phyloP scores from a whole-genome alignment of 345 rosid species.

The Adansonia digitata region DNA sequence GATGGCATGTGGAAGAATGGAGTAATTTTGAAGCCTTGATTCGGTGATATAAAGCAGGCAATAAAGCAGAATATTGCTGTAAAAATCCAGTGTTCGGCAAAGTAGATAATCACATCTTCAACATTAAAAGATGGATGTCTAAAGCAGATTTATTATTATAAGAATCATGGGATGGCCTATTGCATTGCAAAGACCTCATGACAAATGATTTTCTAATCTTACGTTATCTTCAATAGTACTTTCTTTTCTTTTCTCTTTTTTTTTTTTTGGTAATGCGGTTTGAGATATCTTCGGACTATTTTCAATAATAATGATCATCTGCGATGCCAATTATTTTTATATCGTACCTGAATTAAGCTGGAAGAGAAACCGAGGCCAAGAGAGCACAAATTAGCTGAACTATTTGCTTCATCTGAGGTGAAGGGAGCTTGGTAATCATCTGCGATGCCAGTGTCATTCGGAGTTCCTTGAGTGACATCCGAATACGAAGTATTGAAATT shows the following conservation, averaged over 20 bases:
- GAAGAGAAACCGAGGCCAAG: slow-evolving; percentile 40
- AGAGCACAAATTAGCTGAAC: slow-evolving; percentile 28
- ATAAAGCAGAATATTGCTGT: slow-evolving; percentile 25
- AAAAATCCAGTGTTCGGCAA: slow-evolving; percentile 27
- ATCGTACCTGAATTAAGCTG: slow-evolving; percentile 37
- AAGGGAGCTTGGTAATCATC: slow-evolving; percentile 22
- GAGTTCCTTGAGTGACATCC: slow-evolving; percentile 46
- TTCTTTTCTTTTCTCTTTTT: not conserved
- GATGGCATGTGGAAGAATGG: not conserved
- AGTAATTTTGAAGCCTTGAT: slow-evolving; percentile 21
- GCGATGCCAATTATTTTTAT: not conserved
- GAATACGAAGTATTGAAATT: slow-evolving; percentile 47
- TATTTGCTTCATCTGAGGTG: slow-evolving; percentile 60
- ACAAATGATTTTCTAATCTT: not conserved
- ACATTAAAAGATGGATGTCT: slow-evolving; percentile 15
- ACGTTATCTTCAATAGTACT: not conserved
- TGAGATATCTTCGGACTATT: too few species aligned
- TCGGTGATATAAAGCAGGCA: slow-evolving; percentile 17
- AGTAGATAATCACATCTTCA: slow-evolving; percentile 31
- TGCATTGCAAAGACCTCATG: not conserved
- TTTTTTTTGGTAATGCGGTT: too few species aligned
- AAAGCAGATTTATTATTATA: slow-evolving; percentile 17
- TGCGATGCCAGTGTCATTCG: slow-evolving; percentile 11
- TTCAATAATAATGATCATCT: too few species aligned
- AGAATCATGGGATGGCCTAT: slow-evolving; percentile 23